Evolutionary conservation across 257 asterid species (phyloP), one percentile per base, ranked within the genome.

Genomic region (Eustoma russellianum): DNA sequence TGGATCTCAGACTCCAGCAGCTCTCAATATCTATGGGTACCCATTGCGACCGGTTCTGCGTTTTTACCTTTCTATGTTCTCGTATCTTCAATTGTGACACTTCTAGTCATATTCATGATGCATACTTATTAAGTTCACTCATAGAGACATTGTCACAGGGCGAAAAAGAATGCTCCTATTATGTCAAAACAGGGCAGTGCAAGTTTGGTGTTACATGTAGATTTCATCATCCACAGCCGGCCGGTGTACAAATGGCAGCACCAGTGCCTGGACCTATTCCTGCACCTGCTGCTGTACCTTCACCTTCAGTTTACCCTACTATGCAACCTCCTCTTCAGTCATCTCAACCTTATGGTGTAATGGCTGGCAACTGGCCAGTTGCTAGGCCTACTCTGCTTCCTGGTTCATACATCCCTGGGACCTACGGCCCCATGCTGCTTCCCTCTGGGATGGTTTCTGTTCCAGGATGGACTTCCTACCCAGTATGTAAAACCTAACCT

Each of bases 201-300:
- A 92, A 92, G 69, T 92, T 82, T 59, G 97, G 99, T 19, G 57
- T 77, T 55, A 81, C 93, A 67, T 92, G 99, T 79, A 92, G 85
- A 79, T 92, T 70, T 67, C 94, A 92, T 75, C 99, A 92, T 62
- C n/a, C n/a, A n/a, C n/a, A n/a, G n/a, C n/a, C n/a, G n/a, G n/a
- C n/a, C n/a, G n/a, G n/a, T n/a, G n/a, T 94, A 35, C 85, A 76
- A 58, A 41, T 67, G 57, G 67, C 77, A 41, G 66, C 77, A 38
- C 83, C 77, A 41, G 57, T 67, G 59, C 77, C 84, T 45, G 81
- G 81, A 49, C 78, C 78, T 33, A 79, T 79, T 49, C 65, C 79
- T 51, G 56, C 75, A 74, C 55, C 82, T 66, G 81, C 69, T 58
- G 80, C 83, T 56, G 55, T 80, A 61, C 66, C 83, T 62, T 48